Evolutionary conservation across 352 stramenopile species (phyloP), one percentile per base, ranked within the genome.

Genomic region (Thalassiosira delicatula): DNA sequence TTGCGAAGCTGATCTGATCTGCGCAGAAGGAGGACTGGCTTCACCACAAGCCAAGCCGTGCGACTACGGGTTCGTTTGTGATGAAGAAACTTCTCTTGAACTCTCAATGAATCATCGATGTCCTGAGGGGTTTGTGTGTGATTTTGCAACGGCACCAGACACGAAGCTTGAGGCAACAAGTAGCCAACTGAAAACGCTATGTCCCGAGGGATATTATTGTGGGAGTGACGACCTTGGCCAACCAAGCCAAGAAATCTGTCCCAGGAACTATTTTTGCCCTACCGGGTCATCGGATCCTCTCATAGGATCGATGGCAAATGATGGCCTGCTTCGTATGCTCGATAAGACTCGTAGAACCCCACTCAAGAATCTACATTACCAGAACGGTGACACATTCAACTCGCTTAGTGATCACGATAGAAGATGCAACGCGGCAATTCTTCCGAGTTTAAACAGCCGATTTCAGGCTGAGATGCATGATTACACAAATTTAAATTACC

Each of bases 1-100:
- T 17, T 99, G 97, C 72, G 97, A 99, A 82, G 96, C 95, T 9
- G 97, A 99, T 84, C 81, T 97, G 2, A 97, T 98, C 40, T 98
- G 97, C 80, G 69, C 71, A 19, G 92, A 96, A 54, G 90, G 86
- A 61, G 89, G 95, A 51, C 86, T 84, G 21, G 63, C 68, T 49
- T 63, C 19, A 80, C 69, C 94, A 0, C 92, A 98, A 82, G 94
- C 95, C 11, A 94, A 97, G 65, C 88, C 96, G 21, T 99, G 96
- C 84, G 91, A 93, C 0, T 94, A 98, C 87, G 96, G 96, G 4
- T 98, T 96, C 68, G 94, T 98, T 21, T 99, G 97, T 65, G 96
- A 98, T 73, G 89, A 97, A 79, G 84, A 76, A 3, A 98, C 97
- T 0, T 97, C 94, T 2, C 90, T 95, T 0, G 89, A 94, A 23